Percentiles rank a stretch among this genome's conserved stretches.
phyloP scores from a whole-genome alignment of 805 yeast species.

The Schwanniomyces occidentalis region DNA sequence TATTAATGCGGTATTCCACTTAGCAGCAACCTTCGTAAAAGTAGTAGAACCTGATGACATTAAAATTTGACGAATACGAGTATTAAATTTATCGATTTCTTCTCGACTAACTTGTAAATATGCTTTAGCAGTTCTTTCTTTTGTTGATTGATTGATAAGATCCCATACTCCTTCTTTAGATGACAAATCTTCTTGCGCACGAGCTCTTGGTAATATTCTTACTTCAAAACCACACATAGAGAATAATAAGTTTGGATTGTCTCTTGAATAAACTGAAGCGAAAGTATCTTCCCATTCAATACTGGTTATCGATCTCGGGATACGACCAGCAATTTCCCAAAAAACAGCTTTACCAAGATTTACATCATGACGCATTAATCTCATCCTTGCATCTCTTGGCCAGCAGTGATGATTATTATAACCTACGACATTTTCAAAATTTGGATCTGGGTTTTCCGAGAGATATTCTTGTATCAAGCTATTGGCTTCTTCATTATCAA shows the following conservation, averaged over 20 bases:
- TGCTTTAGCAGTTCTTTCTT: conserved; percentile 88
- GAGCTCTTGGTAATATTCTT: conserved; percentile 73
- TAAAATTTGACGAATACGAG: conserved; percentile 81
- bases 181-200: conserved; percentile 54
- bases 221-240: conserved; percentile 96
- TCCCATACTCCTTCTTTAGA: conserved; percentile 92
- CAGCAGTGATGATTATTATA: conserved; percentile 89
- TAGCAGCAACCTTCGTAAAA: conserved; percentile 88
- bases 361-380: conserved; percentile 86
- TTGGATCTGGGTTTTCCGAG: conserved; percentile 89
- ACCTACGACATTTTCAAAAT: conserved; percentile 81
- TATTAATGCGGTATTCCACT: conserved; percentile 92
- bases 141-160: conserved; percentile 63
- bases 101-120: conserved; percentile 78
- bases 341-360: conserved; percentile 88
- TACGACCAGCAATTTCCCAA: conserved; percentile 82
- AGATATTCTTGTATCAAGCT: conserved; percentile 75
- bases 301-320: conserved; percentile 73
- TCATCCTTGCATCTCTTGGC: conserved; percentile 93
- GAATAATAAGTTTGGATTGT: conserved; percentile 85
- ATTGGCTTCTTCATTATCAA: conserved; percentile 69
- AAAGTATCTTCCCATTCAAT: conserved; percentile 78
- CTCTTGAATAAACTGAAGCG: conserved; percentile 86
- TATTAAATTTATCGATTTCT: conserved; percentile 77
- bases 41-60: conserved; percentile 97